These are phyloP conservation scores for Penstemon barbatus DNA, from an alignment of 257 asterid species.

Conservation along the genomic window DNA sequence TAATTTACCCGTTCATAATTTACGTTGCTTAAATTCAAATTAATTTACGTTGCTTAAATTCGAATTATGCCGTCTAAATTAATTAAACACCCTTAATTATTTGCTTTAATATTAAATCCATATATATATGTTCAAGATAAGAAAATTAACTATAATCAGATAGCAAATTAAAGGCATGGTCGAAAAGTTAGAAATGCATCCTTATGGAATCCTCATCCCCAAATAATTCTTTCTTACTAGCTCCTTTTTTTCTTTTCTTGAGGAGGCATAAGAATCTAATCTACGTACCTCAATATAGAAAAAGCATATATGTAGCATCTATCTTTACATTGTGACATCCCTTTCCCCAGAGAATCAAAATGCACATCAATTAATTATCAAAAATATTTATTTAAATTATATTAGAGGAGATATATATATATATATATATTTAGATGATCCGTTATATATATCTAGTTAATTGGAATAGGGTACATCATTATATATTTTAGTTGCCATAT, in stretches of 20 bases:
- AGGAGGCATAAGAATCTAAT: not conserved
- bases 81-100: too few species aligned
- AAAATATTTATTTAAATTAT: not conserved
- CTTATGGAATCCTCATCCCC: slow-evolving; percentile 24
- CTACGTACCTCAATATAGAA: not conserved
- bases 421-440: not conserved
- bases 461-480: too few species aligned
- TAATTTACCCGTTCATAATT: too few species aligned
- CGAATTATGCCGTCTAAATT: too few species aligned
- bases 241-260: slow-evolving; percentile 21
- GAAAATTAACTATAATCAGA: not conserved
- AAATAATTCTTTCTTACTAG: slow-evolving; percentile 31
- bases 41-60: too few species aligned
- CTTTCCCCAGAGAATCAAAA: slow-evolving; percentile 20
- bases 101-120: too few species aligned
- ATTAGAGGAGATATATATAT: not conserved
- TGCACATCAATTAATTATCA: slow-evolving; percentile 20
- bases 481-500: too few species aligned
- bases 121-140: too few species aligned
- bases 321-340: slow-evolving; percentile 30
- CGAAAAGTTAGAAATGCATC: slow-evolving; percentile 35
- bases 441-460: too few species aligned
- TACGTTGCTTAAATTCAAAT: too few species aligned
- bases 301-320: slow-evolving; percentile 26
- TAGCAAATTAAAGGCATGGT: slow-evolving; percentile 21